Evolutionary conservation across 371 early-diverging fungal species (phyloP), one percentile per base, ranked within the genome.

Genomic region (Mucor plumbeus): DNA sequence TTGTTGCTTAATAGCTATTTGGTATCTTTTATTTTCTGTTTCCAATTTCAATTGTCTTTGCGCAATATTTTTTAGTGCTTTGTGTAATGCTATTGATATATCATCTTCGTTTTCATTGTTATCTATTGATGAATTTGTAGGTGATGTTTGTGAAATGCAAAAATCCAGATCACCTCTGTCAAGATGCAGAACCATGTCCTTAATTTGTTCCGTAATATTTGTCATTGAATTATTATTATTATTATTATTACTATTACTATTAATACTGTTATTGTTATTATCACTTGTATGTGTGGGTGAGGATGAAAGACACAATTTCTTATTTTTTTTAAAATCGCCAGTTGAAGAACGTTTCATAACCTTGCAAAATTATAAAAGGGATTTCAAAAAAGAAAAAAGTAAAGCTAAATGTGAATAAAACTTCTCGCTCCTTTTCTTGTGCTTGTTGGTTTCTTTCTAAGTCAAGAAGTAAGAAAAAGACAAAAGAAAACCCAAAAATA

Each of bases 291-390:
- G 17, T 13, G 59, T 19, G 41, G 75, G 67, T 35, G 75, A 68
- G n/a, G 63, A 54, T 54, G 71, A 67, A n/a, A 61, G 35, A 47
- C 67, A 67, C 41, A 67, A 35, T 73, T 77, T 71, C 69, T 77
- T 69, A 68, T 54, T 66, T 50, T 66, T 64, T 64, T 63, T 66
- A 67, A 67, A 77, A 58, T 65, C 63, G 34, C 69, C 59, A 48
- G 72, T 64, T 65, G 69, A 67, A 33, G 79, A 78, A 61, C 79
- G 79, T 73, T 78, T 78, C 79, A 78, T 78, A 70, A 74, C 75
- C 70, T 34, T 50, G 41, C 47, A 31, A 60, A 41, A 33, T 36
- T 48, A 47, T 17, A n/a, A 47, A 40, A 26, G 3, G 1, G 3
- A 26, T 1, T 26, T 26, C 26, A 26, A 26, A 34, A 61, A n/a